These are phyloP conservation scores for Venturia nashicola DNA, from an alignment of 2,329 filamentous ascomycete genomes.

Conservation along the genomic window DNA sequence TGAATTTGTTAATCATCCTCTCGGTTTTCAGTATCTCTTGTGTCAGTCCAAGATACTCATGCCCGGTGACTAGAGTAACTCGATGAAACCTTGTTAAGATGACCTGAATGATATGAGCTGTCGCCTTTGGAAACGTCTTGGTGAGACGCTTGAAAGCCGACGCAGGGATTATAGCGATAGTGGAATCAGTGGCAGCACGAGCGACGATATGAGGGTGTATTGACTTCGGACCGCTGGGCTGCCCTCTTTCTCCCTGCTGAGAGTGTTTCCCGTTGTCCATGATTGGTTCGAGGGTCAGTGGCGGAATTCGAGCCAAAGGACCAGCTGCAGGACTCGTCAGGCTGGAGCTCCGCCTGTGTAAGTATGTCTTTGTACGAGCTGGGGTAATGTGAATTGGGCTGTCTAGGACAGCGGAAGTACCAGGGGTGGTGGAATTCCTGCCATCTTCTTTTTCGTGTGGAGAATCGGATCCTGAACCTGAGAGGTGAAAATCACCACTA, in stretches of 20 bases:
- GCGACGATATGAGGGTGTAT: conserved; percentile 95
- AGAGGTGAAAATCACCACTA: conserved; percentile 50
- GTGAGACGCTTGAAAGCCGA: conserved; percentile 90
- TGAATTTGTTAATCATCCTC: conserved; percentile 86
- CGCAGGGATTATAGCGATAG: conserved; percentile 94
- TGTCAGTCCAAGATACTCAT: conserved; percentile 85
- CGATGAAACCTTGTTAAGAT: conserved; percentile 89
- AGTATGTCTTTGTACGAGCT: conserved; percentile 6
- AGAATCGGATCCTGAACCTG: conserved; percentile 12
- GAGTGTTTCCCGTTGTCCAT: conserved; percentile 18
- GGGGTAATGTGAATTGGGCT: background rate
- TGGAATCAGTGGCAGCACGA: conserved; percentile 90
- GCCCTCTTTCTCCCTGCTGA: background rate
- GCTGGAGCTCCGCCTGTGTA: conserved; percentile 18
- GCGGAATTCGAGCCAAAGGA: conserved; percentile 51
- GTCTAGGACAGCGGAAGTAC: background rate
- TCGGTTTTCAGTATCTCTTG: conserved; percentile 88
- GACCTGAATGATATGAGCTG: conserved; percentile 93
- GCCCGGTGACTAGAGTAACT: conserved; percentile 87
- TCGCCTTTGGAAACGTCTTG: conserved; percentile 88
- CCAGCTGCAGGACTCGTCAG: conserved; percentile 25
- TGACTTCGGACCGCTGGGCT: conserved; percentile 40
- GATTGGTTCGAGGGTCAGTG: conserved; percentile 52
- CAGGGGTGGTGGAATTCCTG: background rate
- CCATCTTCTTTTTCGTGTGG: background rate